Evolutionary conservation across 352 stramenopile species (phyloP).

Genomic region (Pythium vanterpoolii): DNA sequence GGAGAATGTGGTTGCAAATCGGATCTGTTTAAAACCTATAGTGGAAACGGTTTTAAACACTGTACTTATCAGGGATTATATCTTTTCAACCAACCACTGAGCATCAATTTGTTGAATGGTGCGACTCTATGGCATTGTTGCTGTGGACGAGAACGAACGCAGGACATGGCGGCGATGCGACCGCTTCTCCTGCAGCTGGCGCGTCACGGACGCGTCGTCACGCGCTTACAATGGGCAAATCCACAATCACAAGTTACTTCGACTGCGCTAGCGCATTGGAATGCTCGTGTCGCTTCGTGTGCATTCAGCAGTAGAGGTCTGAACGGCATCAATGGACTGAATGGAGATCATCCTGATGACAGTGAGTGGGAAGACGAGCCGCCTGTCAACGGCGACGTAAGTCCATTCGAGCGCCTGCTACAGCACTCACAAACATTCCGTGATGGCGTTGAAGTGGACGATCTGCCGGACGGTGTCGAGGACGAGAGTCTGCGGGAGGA

Average conservation of each 20-base stretch:
- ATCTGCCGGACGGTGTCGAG: slow-evolving; percentile 15
- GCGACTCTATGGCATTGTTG: neutral
- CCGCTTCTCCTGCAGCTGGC: slow-evolving; percentile 6
- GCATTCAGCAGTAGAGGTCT: slow-evolving; percentile 16
- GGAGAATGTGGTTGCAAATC: neutral
- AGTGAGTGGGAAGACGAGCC: slow-evolving; percentile 22
- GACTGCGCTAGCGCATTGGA: neutral
- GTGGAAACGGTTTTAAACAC: slow-evolving; percentile 2
- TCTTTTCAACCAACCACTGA: neutral
- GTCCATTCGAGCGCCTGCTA: slow-evolving; percentile 62
- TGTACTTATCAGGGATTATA: neutral
- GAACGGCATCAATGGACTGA: slow-evolving; percentile 12
- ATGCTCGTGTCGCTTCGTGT: neutral
- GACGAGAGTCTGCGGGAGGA: slow-evolving; percentile 16
- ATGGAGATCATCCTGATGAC: slow-evolving; percentile 6
- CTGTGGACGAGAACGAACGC: neutral
- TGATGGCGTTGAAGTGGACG: slow-evolving; percentile 22
- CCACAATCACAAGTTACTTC: neutral
- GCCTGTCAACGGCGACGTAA: slow-evolving; percentile 28
- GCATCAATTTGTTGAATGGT: neutral
- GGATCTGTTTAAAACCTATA: slow-evolving; percentile 5
- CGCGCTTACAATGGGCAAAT: neutral
- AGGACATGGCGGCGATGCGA: slow-evolving; percentile 7
- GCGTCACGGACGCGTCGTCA: slow-evolving; percentile 8
- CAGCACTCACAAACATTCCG: slow-evolving; percentile 67